Evolutionary conservation across 1,284 basidiomycete genomes (phyloP).

Genomic region (Cutaneotrichosporon sp.): DNA sequence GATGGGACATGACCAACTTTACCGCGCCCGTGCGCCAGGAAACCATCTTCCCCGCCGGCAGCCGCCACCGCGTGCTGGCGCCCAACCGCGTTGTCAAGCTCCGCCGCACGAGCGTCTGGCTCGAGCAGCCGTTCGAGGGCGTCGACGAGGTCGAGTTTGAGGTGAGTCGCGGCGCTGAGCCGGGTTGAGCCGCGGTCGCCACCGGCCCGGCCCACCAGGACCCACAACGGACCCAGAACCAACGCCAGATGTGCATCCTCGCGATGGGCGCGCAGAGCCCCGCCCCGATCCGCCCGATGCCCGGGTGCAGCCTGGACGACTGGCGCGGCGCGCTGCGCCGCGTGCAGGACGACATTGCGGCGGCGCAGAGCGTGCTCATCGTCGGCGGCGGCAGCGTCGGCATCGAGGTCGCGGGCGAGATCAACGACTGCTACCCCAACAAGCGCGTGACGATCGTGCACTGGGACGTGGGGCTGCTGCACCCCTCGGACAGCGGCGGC

Average conservation of each 20-base stretch:
- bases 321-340: slow-evolving; percentile 30
- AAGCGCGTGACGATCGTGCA: slow-evolving; percentile 41
- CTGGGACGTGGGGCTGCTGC: slow-evolving; percentile 27
- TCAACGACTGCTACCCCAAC: slow-evolving; percentile 28
- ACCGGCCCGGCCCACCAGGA: neutral
- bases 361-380: slow-evolving; percentile 45
- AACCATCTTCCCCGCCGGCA: slow-evolving; percentile 40
- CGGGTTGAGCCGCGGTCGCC: too few relatives aligned
- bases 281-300: slow-evolving; percentile 46
- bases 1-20: slow-evolving; percentile 49
- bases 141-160: slow-evolving; percentile 49
- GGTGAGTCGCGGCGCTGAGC: too few relatives aligned
- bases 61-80: slow-evolving; percentile 40
- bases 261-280: slow-evolving; percentile 49
- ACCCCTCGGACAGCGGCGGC: slow-evolving; percentile 10
- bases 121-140: slow-evolving; percentile 51
- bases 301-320: slow-evolving; percentile 28
- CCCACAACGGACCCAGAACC: too few relatives aligned
- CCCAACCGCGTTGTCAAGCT: slow-evolving; percentile 50
- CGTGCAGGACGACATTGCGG: slow-evolving; percentile 20
- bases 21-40: slow-evolving; percentile 42
- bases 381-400: slow-evolving; percentile 56
- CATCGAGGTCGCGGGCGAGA: slow-evolving; percentile 54
- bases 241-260: slow-evolving; percentile 39
- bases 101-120: slow-evolving; percentile 36